A percentile compares a stretch with the other conserved stretches of the same genome.
These are phyloP conservation scores for Halteria grandinella DNA, from an alignment of 73 alveolate species.

Conservation along the genomic window DNA sequence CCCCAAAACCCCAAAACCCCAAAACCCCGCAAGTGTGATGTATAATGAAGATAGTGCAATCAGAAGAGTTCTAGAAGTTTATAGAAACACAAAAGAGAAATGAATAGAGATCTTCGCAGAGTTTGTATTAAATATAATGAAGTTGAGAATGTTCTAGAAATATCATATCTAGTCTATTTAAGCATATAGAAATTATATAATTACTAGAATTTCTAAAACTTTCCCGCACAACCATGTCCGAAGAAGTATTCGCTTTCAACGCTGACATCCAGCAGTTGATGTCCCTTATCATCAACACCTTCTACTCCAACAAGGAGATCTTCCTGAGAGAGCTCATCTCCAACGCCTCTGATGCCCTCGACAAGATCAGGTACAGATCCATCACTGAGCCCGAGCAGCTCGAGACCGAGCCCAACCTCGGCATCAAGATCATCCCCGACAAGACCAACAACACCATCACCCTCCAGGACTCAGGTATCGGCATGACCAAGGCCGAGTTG, in stretches of 20 bases:
- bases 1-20: too few species aligned
- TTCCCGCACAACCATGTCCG: conserved; percentile 38
- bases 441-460: conserved; percentile 98
- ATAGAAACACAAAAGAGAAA: too few species aligned
- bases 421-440: conserved; percentile 98
- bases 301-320: conserved; percentile 98
- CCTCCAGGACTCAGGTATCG: conserved; percentile 98
- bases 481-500: conserved; percentile 99
- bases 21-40: too few species aligned
- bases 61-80: too few species aligned
- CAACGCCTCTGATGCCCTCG: conserved; percentile 92
- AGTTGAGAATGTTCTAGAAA: too few species aligned
- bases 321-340: conserved; percentile 87
- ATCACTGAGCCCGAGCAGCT: conserved; percentile 97
- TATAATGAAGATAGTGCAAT: too few species aligned
- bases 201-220: too few species aligned
- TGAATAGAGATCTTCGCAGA: too few species aligned
- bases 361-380: conserved; percentile 97
- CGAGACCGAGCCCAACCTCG: conserved; percentile 92
- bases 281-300: conserved; percentile 99
- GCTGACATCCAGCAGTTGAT: conserved; percentile 99
- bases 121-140: too few species aligned
- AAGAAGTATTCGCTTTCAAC: conserved; percentile 88
- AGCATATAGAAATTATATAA: too few species aligned
- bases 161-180: too few species aligned